Evolutionary conservation across 2,329 filamentous ascomycete species (phyloP).

Genomic region (Pseudocercospora fijiensis): DNA sequence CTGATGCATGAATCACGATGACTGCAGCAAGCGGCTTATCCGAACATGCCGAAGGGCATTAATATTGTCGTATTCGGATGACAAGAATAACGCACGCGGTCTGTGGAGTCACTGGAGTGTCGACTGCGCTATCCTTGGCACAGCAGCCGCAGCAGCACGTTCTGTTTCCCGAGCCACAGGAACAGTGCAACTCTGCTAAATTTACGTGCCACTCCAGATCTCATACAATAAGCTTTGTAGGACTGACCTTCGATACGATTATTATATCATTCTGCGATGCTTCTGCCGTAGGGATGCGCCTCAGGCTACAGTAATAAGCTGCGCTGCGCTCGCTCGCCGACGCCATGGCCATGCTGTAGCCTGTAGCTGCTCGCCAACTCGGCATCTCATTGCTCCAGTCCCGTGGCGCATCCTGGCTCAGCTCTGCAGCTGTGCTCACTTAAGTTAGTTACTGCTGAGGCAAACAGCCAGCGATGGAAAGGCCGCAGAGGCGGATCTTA

Average conservation of each 20-base stretch:
- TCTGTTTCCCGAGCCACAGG: conserved; percentile 5
- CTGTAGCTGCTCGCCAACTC: background rate
- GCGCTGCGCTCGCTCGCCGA: background rate
- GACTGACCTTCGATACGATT: background rate
- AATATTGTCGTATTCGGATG: background rate
- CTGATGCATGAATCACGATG: background rate
- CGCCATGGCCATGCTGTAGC: no score
- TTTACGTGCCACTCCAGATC: background rate
- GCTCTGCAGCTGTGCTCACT: conserved; percentile 5
- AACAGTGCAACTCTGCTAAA: background rate
- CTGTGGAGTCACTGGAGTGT: no score
- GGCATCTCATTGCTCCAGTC: conserved; percentile 4
- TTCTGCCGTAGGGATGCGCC: conserved; percentile 3
- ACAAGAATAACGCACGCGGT: no score
- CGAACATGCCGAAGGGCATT: background rate
- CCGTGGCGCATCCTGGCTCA: conserved; percentile 4
- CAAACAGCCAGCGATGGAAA: background rate
- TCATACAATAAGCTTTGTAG: background rate
- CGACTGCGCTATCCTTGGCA: background rate
- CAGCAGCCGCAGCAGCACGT: background rate
- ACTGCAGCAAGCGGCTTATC: background rate
- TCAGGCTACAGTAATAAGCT: no score
- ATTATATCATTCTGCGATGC: background rate
- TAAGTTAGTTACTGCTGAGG: no score
- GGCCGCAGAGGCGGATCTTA: conserved; percentile 3